These are phyloP conservation scores for Monosporozyma unispora DNA, from an alignment of 805 yeast species.

Conservation along the genomic window DNA sequence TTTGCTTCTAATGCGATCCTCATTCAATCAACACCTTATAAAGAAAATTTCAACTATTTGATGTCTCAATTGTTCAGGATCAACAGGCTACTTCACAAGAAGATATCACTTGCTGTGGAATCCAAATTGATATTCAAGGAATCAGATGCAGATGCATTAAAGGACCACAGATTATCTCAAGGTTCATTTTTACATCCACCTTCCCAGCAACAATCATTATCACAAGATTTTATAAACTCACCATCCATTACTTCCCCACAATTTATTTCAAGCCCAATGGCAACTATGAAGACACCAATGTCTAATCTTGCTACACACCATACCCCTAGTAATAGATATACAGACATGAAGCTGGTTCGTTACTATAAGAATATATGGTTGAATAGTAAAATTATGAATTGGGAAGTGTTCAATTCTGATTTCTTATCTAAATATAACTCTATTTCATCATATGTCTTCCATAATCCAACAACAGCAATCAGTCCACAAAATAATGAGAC, in stretches of 20 bases:
- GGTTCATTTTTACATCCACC: slow-evolving; percentile 2
- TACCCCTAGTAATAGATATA: slow-evolving; percentile 13
- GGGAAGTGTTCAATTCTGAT: slow-evolving; percentile 26
- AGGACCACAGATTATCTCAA: background rate
- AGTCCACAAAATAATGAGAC: slow-evolving; percentile 17
- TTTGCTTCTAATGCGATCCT: slow-evolving; percentile 10
- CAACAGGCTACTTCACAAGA: slow-evolving; percentile 21
- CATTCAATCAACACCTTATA: slow-evolving; percentile 10
- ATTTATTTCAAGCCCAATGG: slow-evolving; percentile 21
- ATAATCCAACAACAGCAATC: slow-evolving; percentile 11
- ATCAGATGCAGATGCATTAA: slow-evolving; percentile 6
- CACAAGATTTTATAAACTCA: slow-evolving; percentile 10
- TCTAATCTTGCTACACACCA: background rate
- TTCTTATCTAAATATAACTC: slow-evolving; percentile 26
- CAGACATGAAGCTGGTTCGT: slow-evolving; percentile 24
- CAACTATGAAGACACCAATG: slow-evolving; percentile 12
- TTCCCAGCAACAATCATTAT: background rate
- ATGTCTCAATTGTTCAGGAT: slow-evolving; percentile 16
- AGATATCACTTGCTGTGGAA: slow-evolving; percentile 16
- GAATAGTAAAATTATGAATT: slow-evolving; percentile 30
- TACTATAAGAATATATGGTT: slow-evolving; percentile 34
- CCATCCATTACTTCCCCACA: slow-evolving; percentile 28
- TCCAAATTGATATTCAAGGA: slow-evolving; percentile 16
- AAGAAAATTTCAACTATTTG: slow-evolving; percentile 12
- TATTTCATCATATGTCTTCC: slow-evolving; percentile 30